A percentile compares a stretch with the other conserved stretches of the same genome.
These are phyloP conservation scores for Omphalotus guepiniiformis DNA, from an alignment of 768 basidiomycete genomes.

Conservation along the genomic window DNA sequence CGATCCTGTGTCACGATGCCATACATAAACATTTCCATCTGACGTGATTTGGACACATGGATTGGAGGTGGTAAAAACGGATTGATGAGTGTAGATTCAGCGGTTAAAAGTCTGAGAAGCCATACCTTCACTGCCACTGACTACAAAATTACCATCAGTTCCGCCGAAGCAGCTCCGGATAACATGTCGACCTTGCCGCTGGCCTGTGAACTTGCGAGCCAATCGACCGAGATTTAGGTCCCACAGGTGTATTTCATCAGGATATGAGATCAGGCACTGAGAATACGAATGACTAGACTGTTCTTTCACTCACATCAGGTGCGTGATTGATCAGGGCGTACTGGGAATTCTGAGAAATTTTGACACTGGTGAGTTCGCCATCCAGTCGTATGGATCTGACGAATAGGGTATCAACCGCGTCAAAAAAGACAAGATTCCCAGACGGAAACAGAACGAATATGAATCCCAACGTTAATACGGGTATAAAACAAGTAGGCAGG, in stretches of 20 bases:
- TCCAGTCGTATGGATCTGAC: constrained; percentile 60
- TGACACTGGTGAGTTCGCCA: constrained; percentile 85
- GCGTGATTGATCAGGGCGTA: constrained; percentile 85
- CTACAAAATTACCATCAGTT: constrained; percentile 79
- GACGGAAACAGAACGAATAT: neutral
- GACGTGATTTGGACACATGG: neutral
- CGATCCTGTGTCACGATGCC: constrained; percentile 83
- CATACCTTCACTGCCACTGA: constrained; percentile 94
- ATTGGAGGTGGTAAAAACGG: neutral
- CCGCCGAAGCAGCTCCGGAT: constrained; percentile 96
- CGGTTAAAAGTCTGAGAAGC: constrained; percentile 15
- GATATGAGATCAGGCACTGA: constrained; percentile 15
- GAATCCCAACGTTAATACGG: too few species aligned
- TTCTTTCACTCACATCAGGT: constrained; percentile 62
- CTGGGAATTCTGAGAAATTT: constrained; percentile 80
- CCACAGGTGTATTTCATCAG: constrained; percentile 87
- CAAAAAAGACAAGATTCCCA: constrained; percentile 4
- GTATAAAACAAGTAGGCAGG: neutral
- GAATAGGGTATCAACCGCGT: constrained; percentile 12
- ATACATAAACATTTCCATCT: constrained; percentile 95
- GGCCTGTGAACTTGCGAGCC: constrained; percentile 80
- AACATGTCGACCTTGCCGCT: constrained; percentile 77
- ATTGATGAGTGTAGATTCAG: neutral
- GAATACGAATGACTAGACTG: constrained; percentile 8
- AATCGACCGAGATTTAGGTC: constrained; percentile 67